A percentile compares a stretch with the other conserved stretches of the same genome.
Conservation (phyloP, 1,284 basidiomycete genomes). For the Pisolithus thermaeus region DNA sequence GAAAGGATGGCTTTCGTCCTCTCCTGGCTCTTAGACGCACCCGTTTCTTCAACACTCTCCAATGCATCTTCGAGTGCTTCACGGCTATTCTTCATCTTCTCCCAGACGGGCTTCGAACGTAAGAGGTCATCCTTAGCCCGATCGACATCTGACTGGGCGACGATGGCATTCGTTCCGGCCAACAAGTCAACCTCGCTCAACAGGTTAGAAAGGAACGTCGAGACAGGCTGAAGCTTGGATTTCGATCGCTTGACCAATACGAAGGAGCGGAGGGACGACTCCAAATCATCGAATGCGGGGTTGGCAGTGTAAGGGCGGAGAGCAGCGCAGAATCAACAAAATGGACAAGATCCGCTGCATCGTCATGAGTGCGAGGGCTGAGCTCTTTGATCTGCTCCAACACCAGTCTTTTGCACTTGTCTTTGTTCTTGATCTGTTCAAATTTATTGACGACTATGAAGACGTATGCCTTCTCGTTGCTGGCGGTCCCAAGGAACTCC, state of each 20-base stretch:
- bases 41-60: slow-evolving; percentile 77
- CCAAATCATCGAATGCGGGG: slow-evolving; percentile 80
- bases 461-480: slow-evolving; percentile 95
- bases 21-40: slow-evolving; percentile 50
- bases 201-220: slow-evolving; percentile 88
- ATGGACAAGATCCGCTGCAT: slow-evolving; percentile 92
- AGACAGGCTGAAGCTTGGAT: slow-evolving; percentile 94
- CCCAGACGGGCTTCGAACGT: slow-evolving; percentile 75
- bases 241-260: slow-evolving; percentile 93
- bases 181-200: slow-evolving; percentile 88
- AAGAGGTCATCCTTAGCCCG: slow-evolving; percentile 70
- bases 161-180: slow-evolving; percentile 79
- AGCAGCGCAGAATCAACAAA: slow-evolving; percentile 89
- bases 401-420: slow-evolving; percentile 84
- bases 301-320: slow-evolving; percentile 59
- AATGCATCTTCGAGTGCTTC: slow-evolving; percentile 77
- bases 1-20: slow-evolving; percentile 59
- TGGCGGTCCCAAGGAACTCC: slow-evolving; percentile 92
- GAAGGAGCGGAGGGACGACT: slow-evolving; percentile 91
- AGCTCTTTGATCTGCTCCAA: slow-evolving; percentile 94
- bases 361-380: slow-evolving; percentile 87
- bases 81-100: slow-evolving; percentile 76
- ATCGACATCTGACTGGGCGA: slow-evolving; percentile 78
- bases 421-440: slow-evolving; percentile 94
- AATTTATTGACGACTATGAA: slow-evolving; percentile 99